phyloP scores from a whole-genome alignment of 1,284 basidiomycete genomes.

The Boletus semigastroideus region DNA sequence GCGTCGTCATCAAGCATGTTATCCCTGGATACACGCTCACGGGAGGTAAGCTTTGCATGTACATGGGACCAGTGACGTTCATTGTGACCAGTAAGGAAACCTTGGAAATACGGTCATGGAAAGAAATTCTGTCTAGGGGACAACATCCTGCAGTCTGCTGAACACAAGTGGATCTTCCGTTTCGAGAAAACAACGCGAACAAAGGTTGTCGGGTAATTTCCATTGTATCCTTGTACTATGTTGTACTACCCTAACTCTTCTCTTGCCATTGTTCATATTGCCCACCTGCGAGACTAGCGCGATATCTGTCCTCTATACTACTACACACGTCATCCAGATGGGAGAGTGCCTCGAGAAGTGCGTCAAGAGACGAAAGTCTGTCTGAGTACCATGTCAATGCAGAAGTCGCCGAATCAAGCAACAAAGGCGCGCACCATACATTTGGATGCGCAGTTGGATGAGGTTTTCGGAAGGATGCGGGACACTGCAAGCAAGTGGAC shows the following conservation, averaged over 20 bases:
- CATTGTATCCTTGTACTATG: not conserved
- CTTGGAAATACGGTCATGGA: constrained; percentile 29
- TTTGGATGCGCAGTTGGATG: constrained; percentile 95
- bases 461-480: constrained; percentile 97
- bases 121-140: constrained; percentile 27
- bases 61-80: not conserved
- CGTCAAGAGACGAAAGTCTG: constrained; percentile 74
- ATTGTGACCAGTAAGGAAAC: constrained; percentile 22
- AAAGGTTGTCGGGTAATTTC: not conserved
- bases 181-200: constrained; percentile 14
- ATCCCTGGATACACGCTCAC: constrained; percentile 20
- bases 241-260: constrained; percentile 41
- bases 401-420: not conserved
- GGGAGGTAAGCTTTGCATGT: constrained; percentile 15
- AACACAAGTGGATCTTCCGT: constrained; percentile 29
- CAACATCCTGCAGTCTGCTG: constrained; percentile 15
- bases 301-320: constrained; percentile 67
- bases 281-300: constrained; percentile 51
- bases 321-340: constrained; percentile 76
- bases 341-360: constrained; percentile 70
- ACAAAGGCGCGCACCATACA: constrained; percentile 79
- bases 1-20: constrained; percentile 12
- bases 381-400: constrained; percentile 47
- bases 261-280: constrained; percentile 69
- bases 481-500: constrained; percentile 48